Conservation (phyloP, 352 stramenopile species). For the Globisporangium mamillatum region DNA sequence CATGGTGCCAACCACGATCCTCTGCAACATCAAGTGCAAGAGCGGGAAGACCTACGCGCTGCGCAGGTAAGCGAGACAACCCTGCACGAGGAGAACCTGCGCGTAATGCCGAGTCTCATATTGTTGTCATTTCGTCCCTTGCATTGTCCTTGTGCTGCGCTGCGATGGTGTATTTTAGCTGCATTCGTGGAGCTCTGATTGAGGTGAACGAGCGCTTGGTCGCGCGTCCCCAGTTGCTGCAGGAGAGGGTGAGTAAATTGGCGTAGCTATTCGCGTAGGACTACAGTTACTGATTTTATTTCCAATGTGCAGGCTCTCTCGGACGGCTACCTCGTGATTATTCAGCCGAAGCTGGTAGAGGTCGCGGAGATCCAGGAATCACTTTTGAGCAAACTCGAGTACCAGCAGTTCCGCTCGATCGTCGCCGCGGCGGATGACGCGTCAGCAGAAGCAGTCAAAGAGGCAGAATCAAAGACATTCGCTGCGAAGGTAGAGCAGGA, state of each 20-base stretch:
- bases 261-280: not conserved
- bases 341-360: constrained; percentile 79
- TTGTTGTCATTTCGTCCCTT: not conserved
- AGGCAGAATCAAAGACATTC: not conserved
- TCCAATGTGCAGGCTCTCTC: constrained; percentile 41
- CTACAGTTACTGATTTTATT: not conserved
- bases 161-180: constrained; percentile 27
- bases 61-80: constrained; percentile 29
- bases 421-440: constrained; percentile 10
- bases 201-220: constrained; percentile 74
- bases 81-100: not conserved
- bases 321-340: constrained; percentile 78
- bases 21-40: constrained; percentile 66
- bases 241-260: constrained; percentile 30
- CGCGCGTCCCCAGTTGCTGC: constrained; percentile 55
- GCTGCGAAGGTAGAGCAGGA: constrained; percentile 2
- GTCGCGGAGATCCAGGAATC: constrained; percentile 80
- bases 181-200: constrained; percentile 76
- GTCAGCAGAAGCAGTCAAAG: not conserved
- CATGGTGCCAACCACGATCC: constrained; percentile 57
- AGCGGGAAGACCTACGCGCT: constrained; percentile 60
- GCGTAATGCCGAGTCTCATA: not conserved
- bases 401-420: constrained; percentile 62
- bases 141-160: not conserved
- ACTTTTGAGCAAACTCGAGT: constrained; percentile 76